phyloP scores from a whole-genome alignment of 202 grass and related monocot genomes.

The Brachypodium distachyon region DNA sequence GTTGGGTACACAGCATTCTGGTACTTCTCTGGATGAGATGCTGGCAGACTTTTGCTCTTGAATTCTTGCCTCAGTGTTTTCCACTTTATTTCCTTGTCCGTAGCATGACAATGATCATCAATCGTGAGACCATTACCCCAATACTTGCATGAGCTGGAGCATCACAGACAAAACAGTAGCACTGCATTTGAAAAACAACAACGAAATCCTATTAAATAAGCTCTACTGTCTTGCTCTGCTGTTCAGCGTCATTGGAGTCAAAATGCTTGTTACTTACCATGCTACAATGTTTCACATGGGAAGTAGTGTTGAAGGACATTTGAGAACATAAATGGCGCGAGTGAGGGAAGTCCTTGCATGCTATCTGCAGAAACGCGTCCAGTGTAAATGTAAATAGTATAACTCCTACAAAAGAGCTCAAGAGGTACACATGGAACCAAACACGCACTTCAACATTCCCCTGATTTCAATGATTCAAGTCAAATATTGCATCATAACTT shows the following conservation, averaged over 20 bases:
- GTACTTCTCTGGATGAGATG: conserved; percentile 29
- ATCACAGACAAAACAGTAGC: conserved; percentile 94
- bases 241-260: neutral
- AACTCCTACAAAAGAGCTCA: neutral
- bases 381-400: neutral
- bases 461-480: neutral
- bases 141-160: conserved; percentile 59
- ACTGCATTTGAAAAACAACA: conserved; percentile 49
- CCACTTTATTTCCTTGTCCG: conserved; percentile 67
- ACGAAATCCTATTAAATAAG: neutral
- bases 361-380: conserved; percentile 34
- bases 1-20: conserved; percentile 4
- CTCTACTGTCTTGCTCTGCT: neutral
- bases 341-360: conserved; percentile 84
- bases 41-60: neutral
- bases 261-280: conserved; percentile 41
- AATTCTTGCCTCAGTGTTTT: conserved; percentile 39
- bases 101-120: conserved; percentile 76
- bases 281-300: conserved; percentile 53
- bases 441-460: neutral
- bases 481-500: no score
- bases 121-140: conserved; percentile 39
- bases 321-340: conserved; percentile 67
- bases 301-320: conserved; percentile 60
- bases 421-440: neutral